Evolutionary conservation across 306 rosid genomes (phyloP).

Genomic region (Pueraria montana): DNA sequence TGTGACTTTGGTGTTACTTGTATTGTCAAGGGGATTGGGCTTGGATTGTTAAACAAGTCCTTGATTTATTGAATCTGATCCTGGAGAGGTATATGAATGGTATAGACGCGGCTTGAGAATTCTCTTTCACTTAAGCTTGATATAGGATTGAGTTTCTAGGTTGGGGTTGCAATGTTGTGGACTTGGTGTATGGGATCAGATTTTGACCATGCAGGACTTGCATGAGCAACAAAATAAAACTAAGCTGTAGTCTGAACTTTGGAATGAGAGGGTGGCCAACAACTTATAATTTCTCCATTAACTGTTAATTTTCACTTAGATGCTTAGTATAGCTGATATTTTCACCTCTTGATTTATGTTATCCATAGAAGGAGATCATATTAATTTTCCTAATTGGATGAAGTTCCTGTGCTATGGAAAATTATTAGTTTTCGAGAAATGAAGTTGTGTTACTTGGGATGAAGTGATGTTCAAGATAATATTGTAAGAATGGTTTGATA

Average conservation of each 20-base stretch:
- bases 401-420: too few species aligned
- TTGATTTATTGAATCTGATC: conserved; percentile 29
- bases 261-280: neutral
- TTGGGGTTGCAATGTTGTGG: neutral
- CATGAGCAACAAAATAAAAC: neutral
- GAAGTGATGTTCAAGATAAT: too few species aligned
- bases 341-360: too few species aligned
- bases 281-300: too few species aligned
- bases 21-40: neutral
- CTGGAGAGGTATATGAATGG: neutral
- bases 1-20: neutral
- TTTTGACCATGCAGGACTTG: neutral
- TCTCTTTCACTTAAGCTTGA: neutral
- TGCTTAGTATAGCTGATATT: too few species aligned
- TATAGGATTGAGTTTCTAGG: neutral
- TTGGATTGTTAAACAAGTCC: neutral
- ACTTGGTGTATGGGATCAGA: neutral
- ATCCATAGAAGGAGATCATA: too few species aligned
- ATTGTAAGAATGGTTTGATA: conserved; percentile 17
- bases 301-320: too few species aligned
- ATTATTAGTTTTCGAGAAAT: too few species aligned
- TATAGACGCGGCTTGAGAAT: neutral
- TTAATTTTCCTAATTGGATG: too few species aligned
- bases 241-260: neutral
- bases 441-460: too few species aligned